Evolutionary conservation across 495 filamentous ascomycete species (phyloP).

Genomic region (Neurospora tetrasperma): DNA sequence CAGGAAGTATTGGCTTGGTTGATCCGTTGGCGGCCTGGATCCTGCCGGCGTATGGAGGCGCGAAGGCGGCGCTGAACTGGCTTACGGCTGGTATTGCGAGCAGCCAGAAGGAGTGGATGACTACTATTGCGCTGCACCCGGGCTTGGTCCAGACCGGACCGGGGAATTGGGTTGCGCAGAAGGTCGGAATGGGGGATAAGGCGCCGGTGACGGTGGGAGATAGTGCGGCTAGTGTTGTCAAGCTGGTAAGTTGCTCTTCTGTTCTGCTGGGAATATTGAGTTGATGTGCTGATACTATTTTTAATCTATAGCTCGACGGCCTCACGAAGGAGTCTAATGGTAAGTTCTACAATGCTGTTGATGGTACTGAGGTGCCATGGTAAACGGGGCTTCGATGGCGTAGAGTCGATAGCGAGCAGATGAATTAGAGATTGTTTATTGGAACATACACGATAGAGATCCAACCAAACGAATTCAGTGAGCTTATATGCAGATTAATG

Average conservation of each 20-base stretch:
- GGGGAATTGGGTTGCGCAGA: background rate
- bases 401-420: background rate
- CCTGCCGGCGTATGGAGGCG: conserved; percentile 12
- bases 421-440: background rate
- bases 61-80: conserved; percentile 17
- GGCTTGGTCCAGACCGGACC: background rate
- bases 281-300: background rate
- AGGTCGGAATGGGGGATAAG: background rate
- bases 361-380: background rate
- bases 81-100: conserved; percentile 3
- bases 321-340: background rate
- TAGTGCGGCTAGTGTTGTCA: background rate
- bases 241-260: background rate
- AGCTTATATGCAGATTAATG: background rate
- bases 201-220: background rate
- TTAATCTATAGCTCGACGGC: background rate
- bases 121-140: background rate
- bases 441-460: background rate
- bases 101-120: background rate
- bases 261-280: background rate
- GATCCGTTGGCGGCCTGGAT: conserved; percentile 5
- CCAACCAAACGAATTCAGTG: background rate
- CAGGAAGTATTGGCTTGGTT: conserved; percentile 7
- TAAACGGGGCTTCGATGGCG: background rate
- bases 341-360: background rate